A percentile compares a stretch with the other conserved stretches of the same genome.
Evolutionary conservation across 2,329 filamentous ascomycete species (phyloP).

Genomic region (Claviceps pazoutovae): DNA sequence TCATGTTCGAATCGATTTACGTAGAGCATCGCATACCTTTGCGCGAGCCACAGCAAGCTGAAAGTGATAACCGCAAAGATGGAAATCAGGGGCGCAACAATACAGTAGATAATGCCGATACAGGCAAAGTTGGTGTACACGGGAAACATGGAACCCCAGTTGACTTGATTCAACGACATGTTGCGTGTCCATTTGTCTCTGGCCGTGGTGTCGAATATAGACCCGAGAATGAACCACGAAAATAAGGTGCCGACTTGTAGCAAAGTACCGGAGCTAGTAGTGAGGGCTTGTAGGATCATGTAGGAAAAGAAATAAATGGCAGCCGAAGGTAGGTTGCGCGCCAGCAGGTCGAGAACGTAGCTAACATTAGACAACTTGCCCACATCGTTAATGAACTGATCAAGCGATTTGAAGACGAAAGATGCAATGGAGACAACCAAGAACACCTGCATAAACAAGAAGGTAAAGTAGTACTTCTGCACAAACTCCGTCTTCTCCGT

Average conservation of each 20-base stretch:
- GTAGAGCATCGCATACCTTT: constrained; percentile 94
- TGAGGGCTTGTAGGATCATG: constrained; percentile 88
- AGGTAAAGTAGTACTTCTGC: constrained; percentile 84
- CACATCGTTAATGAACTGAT: constrained; percentile 43
- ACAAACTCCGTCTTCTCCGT: constrained; percentile 69
- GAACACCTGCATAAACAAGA: constrained; percentile 91
- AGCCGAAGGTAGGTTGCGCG: constrained; percentile 66
- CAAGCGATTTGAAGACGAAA: constrained; percentile 50
- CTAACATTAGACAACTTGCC: constrained; percentile 37
- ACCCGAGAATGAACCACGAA: constrained; percentile 69
- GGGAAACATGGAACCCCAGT: constrained; percentile 90
- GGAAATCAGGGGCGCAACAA: constrained; percentile 81
- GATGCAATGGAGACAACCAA: constrained; percentile 79
- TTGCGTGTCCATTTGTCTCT: constrained; percentile 76
- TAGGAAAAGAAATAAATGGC: constrained; percentile 98
- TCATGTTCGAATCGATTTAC: constrained; percentile 82
- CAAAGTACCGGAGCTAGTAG: constrained; percentile 77
- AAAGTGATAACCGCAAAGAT: constrained; percentile 92
- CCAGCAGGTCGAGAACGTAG: constrained; percentile 58
- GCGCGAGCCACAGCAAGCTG: constrained; percentile 79
- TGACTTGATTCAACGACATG: constrained; percentile 60
- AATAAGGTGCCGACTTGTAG: constrained; percentile 70
- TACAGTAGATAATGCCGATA: constrained; percentile 77
- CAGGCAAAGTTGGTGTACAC: constrained; percentile 95
- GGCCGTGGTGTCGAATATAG: constrained; percentile 69